Evolutionary conservation across 2,329 filamentous ascomycete species (phyloP), one percentile per base, ranked within the genome.

Genomic region (Aureobasidium subglaciale): DNA sequence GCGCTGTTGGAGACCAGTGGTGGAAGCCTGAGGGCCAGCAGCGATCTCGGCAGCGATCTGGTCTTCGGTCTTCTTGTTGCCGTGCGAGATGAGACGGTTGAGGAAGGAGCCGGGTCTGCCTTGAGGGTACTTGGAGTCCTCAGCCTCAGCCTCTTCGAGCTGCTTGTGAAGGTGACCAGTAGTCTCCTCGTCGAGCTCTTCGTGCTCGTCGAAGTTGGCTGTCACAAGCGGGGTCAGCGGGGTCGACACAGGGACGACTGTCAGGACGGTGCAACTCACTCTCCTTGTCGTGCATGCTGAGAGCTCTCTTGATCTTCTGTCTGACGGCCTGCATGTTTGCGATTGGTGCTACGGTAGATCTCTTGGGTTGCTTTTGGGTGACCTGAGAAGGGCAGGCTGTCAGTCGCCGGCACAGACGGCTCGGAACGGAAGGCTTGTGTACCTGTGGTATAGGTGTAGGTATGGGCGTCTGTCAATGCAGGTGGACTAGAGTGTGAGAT

Each of bases 21-120:
- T 35, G 32, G 42, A 10, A 34, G 41, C 38, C 22, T 52, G 29
- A 4, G 48, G 37, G 16, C 37, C 56, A 25, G 56, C 48, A 16
- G 48, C 30, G 32, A 42, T 40, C 41, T 57, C 48, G 16, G 37
- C 48, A 37, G 60, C 60, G 32, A 70, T 56, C 62, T 70, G 63
- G 34, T 68, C 66, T 58, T 71, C 68, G 5, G 68, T 71, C 65
- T 69, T 71, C 64, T 69, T 68, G 63, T 71, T 71, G 58, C 68
- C 68, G 61, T 70, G 65, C 57, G 63, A 62, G 59, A 67, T 69
- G 49, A 71, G 64, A 55, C 65, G 65, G 63, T 70, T 70, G 52
- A 71, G 60, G 62, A 69, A 69, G 56, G 59, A 65, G 59, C 66
- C 66, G 2, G 67, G 67, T 58, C 65, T 67, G 58, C 68, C 68